phyloP scores from a whole-genome alignment of 192 early-diverging fungal genomes.

The Podila epigama region DNA sequence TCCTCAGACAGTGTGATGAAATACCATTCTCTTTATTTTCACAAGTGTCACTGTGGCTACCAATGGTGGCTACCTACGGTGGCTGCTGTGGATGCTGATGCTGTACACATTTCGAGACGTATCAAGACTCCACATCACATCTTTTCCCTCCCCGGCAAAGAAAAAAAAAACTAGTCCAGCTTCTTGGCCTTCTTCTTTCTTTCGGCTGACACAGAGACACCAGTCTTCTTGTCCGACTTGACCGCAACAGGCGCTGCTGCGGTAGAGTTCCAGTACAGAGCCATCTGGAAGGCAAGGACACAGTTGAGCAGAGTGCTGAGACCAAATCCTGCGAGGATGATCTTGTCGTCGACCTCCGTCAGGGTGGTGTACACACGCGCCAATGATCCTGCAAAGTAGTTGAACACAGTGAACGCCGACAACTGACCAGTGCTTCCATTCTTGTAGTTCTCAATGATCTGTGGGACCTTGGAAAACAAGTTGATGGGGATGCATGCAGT shows the following conservation, averaged over 20 bases:
- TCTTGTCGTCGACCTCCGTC: conserved; percentile 85
- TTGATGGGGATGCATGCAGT: conserved; percentile 80
- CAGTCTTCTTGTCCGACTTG: conserved; percentile 16
- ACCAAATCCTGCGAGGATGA: conserved; percentile 75
- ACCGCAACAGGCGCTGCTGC: conserved; percentile 1
- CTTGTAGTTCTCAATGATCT: conserved; percentile 85
- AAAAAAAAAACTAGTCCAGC: conserved; percentile 17
- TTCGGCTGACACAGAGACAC: conserved; percentile 13
- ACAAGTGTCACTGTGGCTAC: no score
- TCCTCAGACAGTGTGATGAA: no score
- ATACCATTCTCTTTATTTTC: no score
- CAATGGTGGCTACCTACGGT: no score
- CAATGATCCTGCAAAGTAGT: conserved; percentile 85
- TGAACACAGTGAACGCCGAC: conserved; percentile 87
- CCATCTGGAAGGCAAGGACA: conserved; percentile 78
- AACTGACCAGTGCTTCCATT: conserved; percentile 90
- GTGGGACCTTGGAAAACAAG: conserved; percentile 86
- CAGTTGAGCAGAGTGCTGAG: conserved; percentile 80
- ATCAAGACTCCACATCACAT: no score
- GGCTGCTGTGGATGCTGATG: no score
- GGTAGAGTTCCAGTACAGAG: conserved; percentile 76
- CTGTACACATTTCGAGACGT: no score
- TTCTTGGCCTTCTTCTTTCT: conserved; percentile 45
- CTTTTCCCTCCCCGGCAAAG: no score
- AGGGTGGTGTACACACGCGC: conserved; percentile 94